Percentiles rank a stretch among this genome's conserved stretches.
These are phyloP conservation scores for Eucalyptus guilfoylei DNA, from an alignment of 345 rosid genomes.

Conservation along the genomic window DNA sequence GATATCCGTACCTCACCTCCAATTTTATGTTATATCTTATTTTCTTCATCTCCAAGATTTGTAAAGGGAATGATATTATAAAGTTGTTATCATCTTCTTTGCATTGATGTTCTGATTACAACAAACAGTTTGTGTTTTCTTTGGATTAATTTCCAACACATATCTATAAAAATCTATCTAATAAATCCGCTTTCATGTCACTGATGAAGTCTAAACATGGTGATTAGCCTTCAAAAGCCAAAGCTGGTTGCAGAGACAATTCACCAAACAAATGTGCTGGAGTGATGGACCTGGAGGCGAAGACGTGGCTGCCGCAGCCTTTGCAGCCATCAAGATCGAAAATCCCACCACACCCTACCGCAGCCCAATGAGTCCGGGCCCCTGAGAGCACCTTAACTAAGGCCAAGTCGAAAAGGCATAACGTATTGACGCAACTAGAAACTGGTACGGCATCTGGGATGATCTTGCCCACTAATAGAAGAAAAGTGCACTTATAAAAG, in stretches of 20 bases:
- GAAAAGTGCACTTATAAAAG: background rate
- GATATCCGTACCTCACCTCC: too few species aligned
- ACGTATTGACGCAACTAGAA: background rate
- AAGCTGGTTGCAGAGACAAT: slow-evolving; percentile 28
- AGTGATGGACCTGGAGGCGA: background rate
- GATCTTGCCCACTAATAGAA: background rate
- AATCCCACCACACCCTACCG: background rate
- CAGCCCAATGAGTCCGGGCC: background rate
- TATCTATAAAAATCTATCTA: background rate
- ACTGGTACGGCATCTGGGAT: background rate
- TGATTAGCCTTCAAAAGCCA: background rate
- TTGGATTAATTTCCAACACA: too few species aligned
- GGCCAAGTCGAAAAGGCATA: slow-evolving; percentile 16
- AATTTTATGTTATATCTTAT: too few species aligned
- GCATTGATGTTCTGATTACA: too few species aligned
- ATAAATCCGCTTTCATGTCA: background rate
- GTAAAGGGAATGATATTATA: too few species aligned
- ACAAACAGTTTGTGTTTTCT: too few species aligned
- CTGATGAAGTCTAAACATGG: background rate
- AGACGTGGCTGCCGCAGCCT: slow-evolving; percentile 43
- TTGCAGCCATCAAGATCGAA: slow-evolving; percentile 6
- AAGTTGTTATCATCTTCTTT: too few species aligned
- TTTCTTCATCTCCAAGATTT: too few species aligned
- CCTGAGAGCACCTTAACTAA: background rate
- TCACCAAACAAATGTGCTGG: slow-evolving; percentile 16